Conservation (phyloP, 2,329 filamentous ascomycete genomes). For the Fusarium luffae region DNA sequence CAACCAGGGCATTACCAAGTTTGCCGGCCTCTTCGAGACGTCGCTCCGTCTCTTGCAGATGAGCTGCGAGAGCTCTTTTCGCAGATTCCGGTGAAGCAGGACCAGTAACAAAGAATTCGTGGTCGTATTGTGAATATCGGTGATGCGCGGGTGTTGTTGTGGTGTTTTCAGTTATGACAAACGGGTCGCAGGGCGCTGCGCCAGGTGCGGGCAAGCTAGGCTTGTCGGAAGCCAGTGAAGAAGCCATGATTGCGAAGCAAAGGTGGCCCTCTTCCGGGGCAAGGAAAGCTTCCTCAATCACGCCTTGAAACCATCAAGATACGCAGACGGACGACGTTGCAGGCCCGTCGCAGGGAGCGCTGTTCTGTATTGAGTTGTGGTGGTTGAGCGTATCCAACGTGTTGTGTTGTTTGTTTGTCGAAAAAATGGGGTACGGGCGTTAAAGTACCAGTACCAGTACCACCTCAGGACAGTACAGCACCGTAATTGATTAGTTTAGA, state of each 20-base stretch:
- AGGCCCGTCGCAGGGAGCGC: constrained; percentile 43
- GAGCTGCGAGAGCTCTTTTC: constrained; percentile 88
- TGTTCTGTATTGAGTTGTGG: constrained; percentile 23
- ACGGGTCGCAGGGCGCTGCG: constrained; percentile 64
- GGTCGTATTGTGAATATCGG: constrained; percentile 86
- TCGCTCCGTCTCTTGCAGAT: constrained; percentile 91
- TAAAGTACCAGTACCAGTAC: constrained; percentile 30
- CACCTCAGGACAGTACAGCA: constrained; percentile 2
- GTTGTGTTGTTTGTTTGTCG: constrained; percentile 41
- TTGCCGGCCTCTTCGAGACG: constrained; percentile 91
- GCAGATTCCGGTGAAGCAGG: constrained; percentile 83
- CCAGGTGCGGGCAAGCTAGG: constrained; percentile 54
- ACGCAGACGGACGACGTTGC: constrained; percentile 40
- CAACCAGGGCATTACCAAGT: constrained; percentile 85
- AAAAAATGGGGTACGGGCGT: constrained; percentile 31
- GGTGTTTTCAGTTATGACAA: constrained; percentile 58
- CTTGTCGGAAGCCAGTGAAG: constrained; percentile 56
- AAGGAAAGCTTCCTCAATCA: constrained; percentile 42
- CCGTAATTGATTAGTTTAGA: constrained; percentile 42
- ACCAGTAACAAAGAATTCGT: constrained; percentile 80
- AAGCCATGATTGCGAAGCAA: constrained; percentile 54
- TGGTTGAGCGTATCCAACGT: constrained; percentile 28
- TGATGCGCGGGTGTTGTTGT: constrained; percentile 63
- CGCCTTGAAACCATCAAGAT: constrained; percentile 47
- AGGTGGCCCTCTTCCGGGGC: constrained; percentile 37